Evolutionary conservation across 441 rosid genomes (phyloP), one percentile per base, ranked within the genome.

Genomic region (Populus hybrid): DNA sequence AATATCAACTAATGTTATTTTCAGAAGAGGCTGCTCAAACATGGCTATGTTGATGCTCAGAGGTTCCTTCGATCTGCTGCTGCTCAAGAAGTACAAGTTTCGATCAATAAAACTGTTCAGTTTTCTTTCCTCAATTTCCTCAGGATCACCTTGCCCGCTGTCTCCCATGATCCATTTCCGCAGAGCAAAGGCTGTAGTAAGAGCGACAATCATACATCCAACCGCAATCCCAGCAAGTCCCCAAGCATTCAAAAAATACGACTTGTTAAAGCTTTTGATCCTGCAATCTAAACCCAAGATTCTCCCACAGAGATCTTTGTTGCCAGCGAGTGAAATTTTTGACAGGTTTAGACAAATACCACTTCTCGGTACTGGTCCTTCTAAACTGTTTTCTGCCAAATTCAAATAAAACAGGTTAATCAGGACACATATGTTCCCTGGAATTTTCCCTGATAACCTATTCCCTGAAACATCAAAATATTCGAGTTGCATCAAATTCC

Each of bases 1-100:
- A 50, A 95, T 89, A 69, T 93, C 95, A 10, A 74, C 91, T 35
- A 92, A 80, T 36, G 97, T 89, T 76, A 94, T 76, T 73, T 88
- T 94, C 79, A 90, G 88, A 64, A 95, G 95, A 18, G 97, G 98
- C 83, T 85, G 95, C 93, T 91, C 91, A n/a, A 94, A 95, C 90
- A 80, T 91, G 12, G 97, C 97, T 16, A 90, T 67, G n/a, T 92
- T 95, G 82, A 95, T 94, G 88, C 99, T 91, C 84, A 92, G 79
- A 11, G 98, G 97, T 78, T 94, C 99, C 82, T 77, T 89, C 32
- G 32, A 30, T 30, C 32, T 30, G 32, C 32, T 30, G 32, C 32
- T 30, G 32, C 32, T 30, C 32, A 87, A 73, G 82, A 85, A 90
- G 75, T 86, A 92, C 10, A 95, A 87, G 68, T 90, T 86, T 38